phyloP scores from a whole-genome alignment of 192 early-diverging fungal species.

The Coemansia sp. region DNA sequence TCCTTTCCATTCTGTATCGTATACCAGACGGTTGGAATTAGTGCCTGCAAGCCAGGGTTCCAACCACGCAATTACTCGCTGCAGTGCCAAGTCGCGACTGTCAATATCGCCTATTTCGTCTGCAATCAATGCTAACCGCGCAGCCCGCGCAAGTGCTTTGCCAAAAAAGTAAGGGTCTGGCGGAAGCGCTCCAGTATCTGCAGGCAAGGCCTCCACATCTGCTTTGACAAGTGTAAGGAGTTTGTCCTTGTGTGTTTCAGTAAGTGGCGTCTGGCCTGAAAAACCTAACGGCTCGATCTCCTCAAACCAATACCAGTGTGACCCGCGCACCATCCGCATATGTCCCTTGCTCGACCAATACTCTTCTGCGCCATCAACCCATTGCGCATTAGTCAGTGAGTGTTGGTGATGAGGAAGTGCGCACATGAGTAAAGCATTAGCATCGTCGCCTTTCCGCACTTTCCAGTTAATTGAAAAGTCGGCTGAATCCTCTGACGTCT shows the following conservation, averaged over 20 bases:
- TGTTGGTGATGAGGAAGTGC: conserved; percentile 51
- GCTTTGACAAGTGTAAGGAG: conserved; percentile 26
- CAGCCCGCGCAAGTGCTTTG: conserved; percentile 49
- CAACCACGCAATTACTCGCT: conserved; percentile 26
- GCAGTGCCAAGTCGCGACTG: conserved; percentile 28
- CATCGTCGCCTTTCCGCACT: conserved; percentile 5
- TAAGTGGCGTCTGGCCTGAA: conserved; percentile 26
- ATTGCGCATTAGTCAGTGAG: conserved; percentile 3
- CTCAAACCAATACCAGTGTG: conserved; percentile 43
- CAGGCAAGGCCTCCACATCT: conserved; percentile 24
- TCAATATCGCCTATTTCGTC: conserved; percentile 37
- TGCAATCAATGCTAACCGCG: conserved; percentile 55
- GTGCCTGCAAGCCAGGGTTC: conserved; percentile 37
- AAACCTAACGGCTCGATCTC: conserved; percentile 40
- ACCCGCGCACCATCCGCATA: conserved; percentile 34
- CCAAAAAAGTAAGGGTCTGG: conserved; percentile 58
- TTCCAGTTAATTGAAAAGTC: conserved; percentile 21
- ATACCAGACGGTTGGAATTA: conserved; percentile 33
- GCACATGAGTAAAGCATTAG: conserved; percentile 17
- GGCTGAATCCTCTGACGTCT: conserved; percentile 5
- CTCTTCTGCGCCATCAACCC: conserved; percentile 14
- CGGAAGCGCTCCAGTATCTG: conserved; percentile 14
- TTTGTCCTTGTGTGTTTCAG: conserved; percentile 5
- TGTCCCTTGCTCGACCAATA: conserved; percentile 51
- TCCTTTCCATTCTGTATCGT: conserved; percentile 54